Conservation (phyloP, 768 basidiomycete species). For the Rhodocollybia butyracea region DNA sequence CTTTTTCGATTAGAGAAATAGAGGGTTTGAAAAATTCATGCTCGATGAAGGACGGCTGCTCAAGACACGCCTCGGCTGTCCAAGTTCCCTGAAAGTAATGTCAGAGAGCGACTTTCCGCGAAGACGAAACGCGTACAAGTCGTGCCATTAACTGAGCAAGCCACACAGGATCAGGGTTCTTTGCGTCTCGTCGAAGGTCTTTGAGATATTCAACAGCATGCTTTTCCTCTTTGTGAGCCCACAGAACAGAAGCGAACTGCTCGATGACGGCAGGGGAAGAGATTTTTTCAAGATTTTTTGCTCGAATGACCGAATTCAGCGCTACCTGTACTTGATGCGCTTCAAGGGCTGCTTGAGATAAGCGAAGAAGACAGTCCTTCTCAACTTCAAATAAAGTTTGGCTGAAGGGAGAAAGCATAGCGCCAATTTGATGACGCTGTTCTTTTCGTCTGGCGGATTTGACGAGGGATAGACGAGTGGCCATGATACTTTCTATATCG, state of each 20-base stretch:
- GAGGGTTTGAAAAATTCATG: slow-evolving; percentile 70
- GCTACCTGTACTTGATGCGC: slow-evolving; percentile 76
- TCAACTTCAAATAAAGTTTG: slow-evolving; percentile 56
- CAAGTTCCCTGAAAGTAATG: slow-evolving; percentile 76
- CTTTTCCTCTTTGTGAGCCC: slow-evolving; percentile 83
- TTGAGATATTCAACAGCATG: slow-evolving; percentile 75
- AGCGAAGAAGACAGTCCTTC: slow-evolving; percentile 61
- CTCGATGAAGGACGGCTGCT: slow-evolving; percentile 72
- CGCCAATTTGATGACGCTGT: slow-evolving; percentile 75
- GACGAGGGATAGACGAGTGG: slow-evolving; percentile 80
- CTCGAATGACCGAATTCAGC: slow-evolving; percentile 78
- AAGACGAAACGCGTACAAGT: slow-evolving; percentile 44
- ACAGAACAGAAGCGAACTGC: slow-evolving; percentile 89
- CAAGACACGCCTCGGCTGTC: slow-evolving; percentile 83
- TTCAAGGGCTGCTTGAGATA: slow-evolving; percentile 70
- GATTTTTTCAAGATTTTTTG: slow-evolving; percentile 54
- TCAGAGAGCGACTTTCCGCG: no score
- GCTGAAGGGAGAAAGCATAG: slow-evolving; percentile 52
- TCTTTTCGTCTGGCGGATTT: slow-evolving; percentile 68
- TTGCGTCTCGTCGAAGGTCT: slow-evolving; percentile 20
- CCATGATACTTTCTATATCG: slow-evolving; percentile 72
- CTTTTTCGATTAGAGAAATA: slow-evolving; percentile 25
- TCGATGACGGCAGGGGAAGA: slow-evolving; percentile 54
- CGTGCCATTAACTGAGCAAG: slow-evolving; percentile 33
- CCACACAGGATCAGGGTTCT: slow-evolving; percentile 8